Evolutionary conservation across 1,139 yeast species (phyloP).

Genomic region (Taiozyma onychis): DNA sequence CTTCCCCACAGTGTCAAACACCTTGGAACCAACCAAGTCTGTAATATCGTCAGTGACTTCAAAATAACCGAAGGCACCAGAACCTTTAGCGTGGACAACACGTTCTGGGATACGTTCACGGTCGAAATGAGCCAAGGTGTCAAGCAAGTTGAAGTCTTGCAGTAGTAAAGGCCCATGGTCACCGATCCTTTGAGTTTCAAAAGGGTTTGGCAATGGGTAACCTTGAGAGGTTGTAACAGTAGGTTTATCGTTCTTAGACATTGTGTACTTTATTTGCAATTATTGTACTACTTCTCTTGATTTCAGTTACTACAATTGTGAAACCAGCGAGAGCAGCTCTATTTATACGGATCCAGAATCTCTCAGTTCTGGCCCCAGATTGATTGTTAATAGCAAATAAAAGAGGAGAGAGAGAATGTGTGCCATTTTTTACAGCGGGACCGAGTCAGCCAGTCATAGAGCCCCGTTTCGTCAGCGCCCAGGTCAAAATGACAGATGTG

Average conservation of each 20-base stretch:
- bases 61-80: slow-evolving; percentile 57
- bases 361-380: neutral
- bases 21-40: slow-evolving; percentile 45
- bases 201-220: slow-evolving; percentile 49
- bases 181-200: slow-evolving; percentile 67
- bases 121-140: slow-evolving; percentile 54
- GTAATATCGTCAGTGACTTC: slow-evolving; percentile 54
- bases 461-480: slow-evolving; percentile 6
- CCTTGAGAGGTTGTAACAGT: slow-evolving; percentile 61
- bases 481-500: neutral
- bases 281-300: too few species aligned
- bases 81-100: slow-evolving; percentile 62
- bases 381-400: neutral
- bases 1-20: slow-evolving; percentile 43
- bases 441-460: slow-evolving; percentile 4
- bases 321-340: neutral
- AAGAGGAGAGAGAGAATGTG: neutral
- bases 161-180: slow-evolving; percentile 49
- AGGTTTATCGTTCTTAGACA: slow-evolving; percentile 14
- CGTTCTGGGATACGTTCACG: slow-evolving; percentile 59
- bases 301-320: too few species aligned
- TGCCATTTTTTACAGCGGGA: neutral
- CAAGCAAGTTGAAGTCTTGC: slow-evolving; percentile 52
- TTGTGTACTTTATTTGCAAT: neutral
- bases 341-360: neutral